Base-by-base conservation (phyloP, 2,329 filamentous ascomycete genomes). In the Furcasterigmium sp. region DNA sequence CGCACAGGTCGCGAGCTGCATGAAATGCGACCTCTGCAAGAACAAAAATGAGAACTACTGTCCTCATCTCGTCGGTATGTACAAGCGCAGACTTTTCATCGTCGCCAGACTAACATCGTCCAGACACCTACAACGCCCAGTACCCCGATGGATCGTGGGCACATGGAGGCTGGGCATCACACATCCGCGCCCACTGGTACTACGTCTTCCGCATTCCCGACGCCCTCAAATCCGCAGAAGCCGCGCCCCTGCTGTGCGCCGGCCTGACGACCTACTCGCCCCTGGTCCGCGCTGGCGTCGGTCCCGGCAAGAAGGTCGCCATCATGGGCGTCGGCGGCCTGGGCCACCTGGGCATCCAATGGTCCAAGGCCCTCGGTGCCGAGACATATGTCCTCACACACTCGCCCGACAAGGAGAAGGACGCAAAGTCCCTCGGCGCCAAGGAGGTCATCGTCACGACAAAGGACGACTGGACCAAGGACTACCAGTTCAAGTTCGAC, bases 211-310 rank as follows among this genome's bases (percentile, higher is more conserved):
- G 73, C 49, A 77, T 81, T 29, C 77, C 76, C 0, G 74, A 78
- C n/a, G 59, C 56, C 1, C 60, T 81, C 9, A 60, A 68, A 8
- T 69, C 69, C 0, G 68, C 73, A 25, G 56, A 68, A 2, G 74
- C 71, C 0, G 77, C 85, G 2, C 86, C 87, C 1, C 80, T 93
- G 69, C 72, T 91, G 21, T 91, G 87, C 56, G 87, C 81, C 2
- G 87, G 88, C 2, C 73, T 91, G 41, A 93, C 87, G 0, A 76
- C 84, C 0, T 93, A 78, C 57, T 76, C 76, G 5, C 87, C 87
- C 0, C 63, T 93, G 14, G 74, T 75, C 39, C 74, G 82, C 21
- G 80, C 85, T 28, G 79, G 78, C 2, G 74, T 79, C 26, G 86
- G 86, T 0, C 82, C 83, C 0, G 86, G 85, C 5, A 87, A 85